Conservation (phyloP, 2,329 filamentous ascomycete genomes). For the Ophiostoma sp. region DNA sequence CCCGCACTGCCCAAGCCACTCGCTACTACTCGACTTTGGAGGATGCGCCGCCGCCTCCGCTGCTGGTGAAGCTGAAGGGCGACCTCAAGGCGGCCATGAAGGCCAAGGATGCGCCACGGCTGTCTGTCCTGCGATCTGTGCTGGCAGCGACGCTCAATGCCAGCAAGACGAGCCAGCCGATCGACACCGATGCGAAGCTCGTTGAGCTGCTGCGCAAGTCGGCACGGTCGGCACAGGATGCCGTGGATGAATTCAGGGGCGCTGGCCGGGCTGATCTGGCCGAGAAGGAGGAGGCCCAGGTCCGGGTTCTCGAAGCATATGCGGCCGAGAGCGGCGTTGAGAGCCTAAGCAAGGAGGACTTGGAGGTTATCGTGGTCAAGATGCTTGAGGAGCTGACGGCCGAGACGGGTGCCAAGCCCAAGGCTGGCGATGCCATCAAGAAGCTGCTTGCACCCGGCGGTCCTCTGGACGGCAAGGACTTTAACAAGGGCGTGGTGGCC, state of each 20-base stretch:
- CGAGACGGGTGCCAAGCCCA: conserved; percentile 32
- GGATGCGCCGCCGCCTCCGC: conserved; percentile 39
- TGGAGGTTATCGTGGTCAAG: conserved; percentile 49
- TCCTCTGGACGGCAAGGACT: conserved; percentile 56
- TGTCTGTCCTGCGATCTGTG: conserved; percentile 63
- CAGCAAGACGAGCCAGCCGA: conserved; percentile 65
- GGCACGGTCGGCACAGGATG: conserved; percentile 51
- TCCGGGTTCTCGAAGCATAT: conserved; percentile 62
- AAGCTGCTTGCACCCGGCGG: conserved; percentile 48
- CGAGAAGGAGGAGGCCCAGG: conserved; percentile 63
- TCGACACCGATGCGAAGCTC: conserved; percentile 64
- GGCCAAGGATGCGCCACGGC: conserved; percentile 57
- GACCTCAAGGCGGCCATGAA: conserved; percentile 64
- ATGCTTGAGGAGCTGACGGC: conserved; percentile 48
- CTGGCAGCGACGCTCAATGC: conserved; percentile 68
- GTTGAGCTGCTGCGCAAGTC: conserved; percentile 63
- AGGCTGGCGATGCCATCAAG: conserved; percentile 60
- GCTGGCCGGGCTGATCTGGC: conserved; percentile 64
- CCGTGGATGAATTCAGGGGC: conserved; percentile 57
- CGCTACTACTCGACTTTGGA: conserved; percentile 35
- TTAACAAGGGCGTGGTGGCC: conserved; percentile 58
- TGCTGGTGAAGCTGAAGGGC: conserved; percentile 50
- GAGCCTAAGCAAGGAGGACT: conserved; percentile 53
- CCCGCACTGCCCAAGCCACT: background rate
- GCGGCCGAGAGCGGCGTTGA: conserved; percentile 54